Conservation (phyloP, 2,329 filamentous ascomycete species). For the Pseudogymnoascus sp. region DNA sequence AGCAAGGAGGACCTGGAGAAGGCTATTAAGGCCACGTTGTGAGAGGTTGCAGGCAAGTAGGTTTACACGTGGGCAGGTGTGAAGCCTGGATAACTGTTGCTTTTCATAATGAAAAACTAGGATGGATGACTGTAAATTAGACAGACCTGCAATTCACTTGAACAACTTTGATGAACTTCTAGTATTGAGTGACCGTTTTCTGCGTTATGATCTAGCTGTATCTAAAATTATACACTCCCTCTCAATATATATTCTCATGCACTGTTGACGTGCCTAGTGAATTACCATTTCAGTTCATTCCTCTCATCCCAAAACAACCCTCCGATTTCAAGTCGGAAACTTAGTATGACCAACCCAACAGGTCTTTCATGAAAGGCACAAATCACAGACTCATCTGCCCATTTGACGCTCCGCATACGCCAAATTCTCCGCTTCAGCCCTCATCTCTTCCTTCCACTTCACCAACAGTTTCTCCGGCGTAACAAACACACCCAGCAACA, state of each 20-base stretch:
- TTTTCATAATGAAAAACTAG: neutral
- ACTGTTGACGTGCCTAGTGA: too few species aligned
- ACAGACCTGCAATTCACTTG: neutral
- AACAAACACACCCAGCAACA: neutral
- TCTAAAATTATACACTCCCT: neutral
- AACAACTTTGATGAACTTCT: neutral
- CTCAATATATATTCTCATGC: neutral
- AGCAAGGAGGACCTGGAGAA: slow-evolving; percentile 34
- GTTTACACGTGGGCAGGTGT: neutral
- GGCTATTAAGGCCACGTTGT: slow-evolving; percentile 16
- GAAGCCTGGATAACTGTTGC: neutral
- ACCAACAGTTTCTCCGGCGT: neutral
- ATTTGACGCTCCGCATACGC: neutral
- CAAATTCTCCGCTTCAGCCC: neutral
- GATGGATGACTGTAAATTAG: neutral
- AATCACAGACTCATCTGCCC: too few species aligned
- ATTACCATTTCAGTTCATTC: neutral
- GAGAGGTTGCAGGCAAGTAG: neutral
- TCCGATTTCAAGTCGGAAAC: neutral
- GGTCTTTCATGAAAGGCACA: neutral
- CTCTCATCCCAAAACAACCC: neutral
- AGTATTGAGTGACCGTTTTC: neutral
- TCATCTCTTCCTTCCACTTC: neutral
- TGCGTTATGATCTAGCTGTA: neutral
- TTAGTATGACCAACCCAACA: neutral